Base-by-base conservation (phyloP, 2,329 filamentous ascomycete species). In the Diaporthe helianthi region DNA sequence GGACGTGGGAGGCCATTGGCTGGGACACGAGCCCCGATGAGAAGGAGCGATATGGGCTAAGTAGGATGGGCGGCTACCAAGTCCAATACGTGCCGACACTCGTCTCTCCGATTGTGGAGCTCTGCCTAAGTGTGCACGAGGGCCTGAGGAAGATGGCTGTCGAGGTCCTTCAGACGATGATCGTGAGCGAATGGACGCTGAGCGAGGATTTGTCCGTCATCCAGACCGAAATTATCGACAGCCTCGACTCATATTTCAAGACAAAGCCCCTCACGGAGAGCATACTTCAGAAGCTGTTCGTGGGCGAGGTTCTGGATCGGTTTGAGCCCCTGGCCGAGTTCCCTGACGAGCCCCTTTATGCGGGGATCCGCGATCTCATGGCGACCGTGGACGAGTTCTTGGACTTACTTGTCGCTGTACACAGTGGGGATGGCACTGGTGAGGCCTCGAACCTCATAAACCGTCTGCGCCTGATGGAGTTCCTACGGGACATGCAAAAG, bases 181-280 rank as follows among this genome's bases (percentile, higher is more conserved):
- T 99, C 75, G 90, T 98, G 73, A 97, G 94, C 80, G 96, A 99
- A 80, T 99, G 96, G 96, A 94, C 94, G 19, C 81, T 99, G 72
- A 98, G 94, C 77, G 93, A 97, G 77, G 95, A 98, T 77, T 82
- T 99, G 58, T 92, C 92, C 2, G 90, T 96, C 58, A 92, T 99
- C 64, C 94, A 98, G 79, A 96, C 94, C 2, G 96, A 98, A 79
- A 94, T 98, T 84, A 97, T 99, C 74, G 95, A 98, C 76, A 97
- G 93, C 73, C 82, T 99, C 66, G 96, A 99, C 77, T 85, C 87
- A 29, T 88, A 97, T 65, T 98, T 98, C 85, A 97, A 98, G 80
- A 88, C 91, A 9, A 96, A 94, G 80, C 90, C 91, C 7, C 84
- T 97, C 76, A 97, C 92, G 0, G 95, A 98, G 80, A 95, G 91